Conservation (phyloP, 2,329 filamentous ascomycete genomes). For the Dothistroma septosporum region DNA sequence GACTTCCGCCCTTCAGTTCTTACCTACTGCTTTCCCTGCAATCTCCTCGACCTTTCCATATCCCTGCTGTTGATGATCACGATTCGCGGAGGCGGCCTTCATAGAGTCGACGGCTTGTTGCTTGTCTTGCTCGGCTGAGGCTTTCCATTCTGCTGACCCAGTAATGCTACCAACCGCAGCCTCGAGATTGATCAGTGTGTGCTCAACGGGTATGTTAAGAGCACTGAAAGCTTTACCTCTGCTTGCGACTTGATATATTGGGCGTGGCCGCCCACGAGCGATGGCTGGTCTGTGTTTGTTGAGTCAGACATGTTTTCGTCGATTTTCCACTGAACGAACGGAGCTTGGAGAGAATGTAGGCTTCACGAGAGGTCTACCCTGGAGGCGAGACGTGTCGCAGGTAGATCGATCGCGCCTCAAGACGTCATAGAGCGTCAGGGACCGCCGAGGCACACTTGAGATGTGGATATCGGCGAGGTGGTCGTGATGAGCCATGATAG, state of each 20-base stretch:
- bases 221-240: constrained; percentile 57
- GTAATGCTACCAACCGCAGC: constrained; percentile 58
- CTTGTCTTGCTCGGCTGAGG: constrained; percentile 62
- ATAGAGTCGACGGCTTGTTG: constrained; percentile 58
- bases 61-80: constrained; percentile 52
- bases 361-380: not conserved
- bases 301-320: constrained; percentile 2
- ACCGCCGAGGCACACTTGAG: not conserved
- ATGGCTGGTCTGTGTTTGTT: constrained; percentile 45
- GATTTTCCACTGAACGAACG: no score
- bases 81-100: constrained; percentile 56
- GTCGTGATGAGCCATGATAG: not conserved
- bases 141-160: constrained; percentile 60
- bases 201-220: not conserved
- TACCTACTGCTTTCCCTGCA: constrained; percentile 58
- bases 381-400: not conserved
- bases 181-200: constrained; percentile 36
- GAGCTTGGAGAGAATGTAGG: not conserved
- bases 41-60: constrained; percentile 63
- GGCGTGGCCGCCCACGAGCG: constrained; percentile 60
- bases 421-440: not conserved
- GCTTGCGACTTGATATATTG: constrained; percentile 66
- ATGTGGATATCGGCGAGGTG: not conserved
- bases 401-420: not conserved
- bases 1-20: no score